Evolutionary conservation across 495 filamentous ascomycete species (phyloP).

Genomic region (Xylaria longipes): DNA sequence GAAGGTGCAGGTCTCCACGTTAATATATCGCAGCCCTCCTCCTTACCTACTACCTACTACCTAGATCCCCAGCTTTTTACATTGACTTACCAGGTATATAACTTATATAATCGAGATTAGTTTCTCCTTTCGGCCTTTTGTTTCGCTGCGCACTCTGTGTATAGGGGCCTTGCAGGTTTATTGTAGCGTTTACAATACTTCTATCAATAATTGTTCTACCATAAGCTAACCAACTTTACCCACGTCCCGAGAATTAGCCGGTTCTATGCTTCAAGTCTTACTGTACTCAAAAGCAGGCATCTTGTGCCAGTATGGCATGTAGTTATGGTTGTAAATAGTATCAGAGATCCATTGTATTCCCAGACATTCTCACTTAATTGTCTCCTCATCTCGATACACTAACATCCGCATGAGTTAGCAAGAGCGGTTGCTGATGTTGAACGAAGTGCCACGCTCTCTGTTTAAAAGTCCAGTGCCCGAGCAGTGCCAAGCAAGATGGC

Average conservation of each 20-base stretch:
- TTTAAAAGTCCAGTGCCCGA: background rate
- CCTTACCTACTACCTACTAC: background rate
- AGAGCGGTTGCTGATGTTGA: background rate
- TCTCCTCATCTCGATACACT: background rate
- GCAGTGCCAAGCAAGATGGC: slow-evolving; percentile 28
- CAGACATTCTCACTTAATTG: background rate
- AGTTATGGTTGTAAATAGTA: background rate
- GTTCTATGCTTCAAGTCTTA: background rate
- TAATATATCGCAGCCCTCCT: background rate
- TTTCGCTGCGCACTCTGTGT: background rate
- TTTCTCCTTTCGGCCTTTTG: background rate
- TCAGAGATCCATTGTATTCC: background rate
- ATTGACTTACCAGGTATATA: background rate
- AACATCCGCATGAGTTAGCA: background rate
- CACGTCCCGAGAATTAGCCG: background rate
- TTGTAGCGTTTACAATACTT: background rate
- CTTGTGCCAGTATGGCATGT: background rate
- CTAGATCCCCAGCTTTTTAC: background rate
- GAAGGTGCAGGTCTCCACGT: no score
- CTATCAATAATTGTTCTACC: background rate
- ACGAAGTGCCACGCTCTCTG: background rate
- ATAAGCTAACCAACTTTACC: background rate
- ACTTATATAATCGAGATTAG: background rate
- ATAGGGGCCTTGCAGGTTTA: background rate
- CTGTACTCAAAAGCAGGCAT: background rate